A percentile compares a stretch with the other conserved stretches of the same genome.
These are phyloP conservation scores for Fusarium setosum DNA, from an alignment of 2,329 filamentous ascomycete species.

Conservation along the genomic window DNA sequence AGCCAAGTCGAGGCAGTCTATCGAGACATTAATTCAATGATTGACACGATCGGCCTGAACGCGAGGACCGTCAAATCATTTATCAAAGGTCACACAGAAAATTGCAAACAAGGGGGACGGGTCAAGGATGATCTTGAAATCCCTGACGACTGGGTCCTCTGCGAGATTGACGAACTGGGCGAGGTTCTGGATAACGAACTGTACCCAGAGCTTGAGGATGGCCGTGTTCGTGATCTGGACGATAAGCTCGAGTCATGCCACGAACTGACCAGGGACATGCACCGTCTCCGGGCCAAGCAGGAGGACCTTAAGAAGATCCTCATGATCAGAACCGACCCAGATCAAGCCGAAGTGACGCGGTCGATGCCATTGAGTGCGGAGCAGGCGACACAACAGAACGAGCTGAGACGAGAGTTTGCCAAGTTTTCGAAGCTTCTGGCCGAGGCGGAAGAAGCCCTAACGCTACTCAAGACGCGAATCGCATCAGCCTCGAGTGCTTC, in stretches of 20 bases:
- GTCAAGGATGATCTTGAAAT: slow-evolving; percentile 76
- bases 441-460: slow-evolving; percentile 83
- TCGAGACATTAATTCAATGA: slow-evolving; percentile 91
- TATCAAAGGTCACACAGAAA: slow-evolving; percentile 73
- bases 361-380: slow-evolving; percentile 85
- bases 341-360: slow-evolving; percentile 71
- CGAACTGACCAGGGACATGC: slow-evolving; percentile 76
- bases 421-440: slow-evolving; percentile 79
- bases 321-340: slow-evolving; percentile 74
- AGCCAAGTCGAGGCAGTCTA: slow-evolving; percentile 76
- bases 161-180: slow-evolving; percentile 78
- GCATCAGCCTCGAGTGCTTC: slow-evolving; percentile 65
- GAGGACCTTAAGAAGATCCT: slow-evolving; percentile 84
- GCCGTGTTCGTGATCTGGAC: slow-evolving; percentile 75
- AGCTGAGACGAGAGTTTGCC: slow-evolving; percentile 81
- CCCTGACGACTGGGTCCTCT: slow-evolving; percentile 77
- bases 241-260: slow-evolving; percentile 76
- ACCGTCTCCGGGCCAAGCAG: slow-evolving; percentile 78
- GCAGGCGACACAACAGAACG: slow-evolving; percentile 84
- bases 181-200: slow-evolving; percentile 73
- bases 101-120: slow-evolving; percentile 64
- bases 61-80: slow-evolving; percentile 73
- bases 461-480: slow-evolving; percentile 82
- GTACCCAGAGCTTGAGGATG: slow-evolving; percentile 71
- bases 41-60: slow-evolving; percentile 91